Evolutionary conservation across 371 early-diverging fungal species (phyloP), one percentile per base, ranked within the genome.

Genomic region (Cokeromyces recurvatus): DNA sequence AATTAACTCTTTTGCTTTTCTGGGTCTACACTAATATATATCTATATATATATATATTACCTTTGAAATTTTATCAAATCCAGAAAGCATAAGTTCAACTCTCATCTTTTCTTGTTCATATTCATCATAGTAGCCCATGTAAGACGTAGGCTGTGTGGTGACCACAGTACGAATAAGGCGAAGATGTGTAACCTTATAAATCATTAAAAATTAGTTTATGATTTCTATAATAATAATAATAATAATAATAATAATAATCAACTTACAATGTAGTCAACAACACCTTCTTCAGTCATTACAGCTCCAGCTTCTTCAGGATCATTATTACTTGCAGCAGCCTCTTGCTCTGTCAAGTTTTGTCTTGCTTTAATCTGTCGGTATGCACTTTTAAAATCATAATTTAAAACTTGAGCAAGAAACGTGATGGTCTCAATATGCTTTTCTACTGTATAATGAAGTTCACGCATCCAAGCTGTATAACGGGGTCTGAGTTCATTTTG

Each of bases 281-380:
- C 76, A 4, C 76, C 76, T 52, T 75, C 76, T 45, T 75, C 76
- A 21, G 68, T 68, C 76, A 75, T 75, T 15, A 75, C 72, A 8
- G 57, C 38, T 14, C 60, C 63, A 4, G 48, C 19, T 15, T 50
- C 45, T 3, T 58, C 57, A 2, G 45, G 21, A 4, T 52, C 31
- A n/a, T n/a, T n/a, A n/a, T n/a, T n/a, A n/a, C n/a, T n/a, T n/a
- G n/a, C n/a, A n/a, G n/a, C n/a, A n/a, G n/a, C n/a, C 3, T 39
- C 54, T 4, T 58, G 48, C 4, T 49, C 39, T 8, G 35, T 21
- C 41, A 46, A 50, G 21, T 44, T 42, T 14, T 59, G 61, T 35
- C 54, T 57, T 14, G 55, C 21, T 22, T 63, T 60, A 2, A 71
- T 52, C 31, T 75, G 75, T 14, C 65, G 53, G 36, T 67, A 71